phyloP scores from a whole-genome alignment of 2,329 filamentous ascomycete genomes.

The Fusarium brevicatenulatum region DNA sequence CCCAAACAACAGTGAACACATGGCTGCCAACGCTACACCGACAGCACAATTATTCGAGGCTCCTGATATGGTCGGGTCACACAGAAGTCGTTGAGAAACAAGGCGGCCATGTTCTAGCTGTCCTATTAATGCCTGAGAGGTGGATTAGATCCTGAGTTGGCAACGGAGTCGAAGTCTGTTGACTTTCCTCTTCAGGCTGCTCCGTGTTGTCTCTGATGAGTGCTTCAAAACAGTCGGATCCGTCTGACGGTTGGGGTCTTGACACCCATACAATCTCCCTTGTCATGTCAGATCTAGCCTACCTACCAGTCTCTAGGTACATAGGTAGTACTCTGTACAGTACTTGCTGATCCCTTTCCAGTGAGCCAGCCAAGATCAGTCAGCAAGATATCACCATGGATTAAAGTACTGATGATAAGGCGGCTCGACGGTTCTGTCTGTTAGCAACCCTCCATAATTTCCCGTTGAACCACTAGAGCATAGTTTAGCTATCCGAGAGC shows the following conservation, averaged over 20 bases:
- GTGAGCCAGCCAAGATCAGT: not conserved
- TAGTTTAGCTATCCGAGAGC: slow-evolving; percentile 1
- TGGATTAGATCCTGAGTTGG: slow-evolving; percentile 7
- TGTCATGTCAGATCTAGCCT: slow-evolving; percentile 3
- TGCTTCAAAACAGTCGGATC: slow-evolving; percentile 4
- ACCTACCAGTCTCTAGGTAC: too few species aligned
- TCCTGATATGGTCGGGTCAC: not conserved
- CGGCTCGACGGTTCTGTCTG: slow-evolving; percentile 2
- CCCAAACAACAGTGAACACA: slow-evolving; percentile 4
- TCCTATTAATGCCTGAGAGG: not conserved
- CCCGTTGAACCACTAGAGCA: slow-evolving; percentile 29
- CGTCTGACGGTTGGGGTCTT: not conserved
- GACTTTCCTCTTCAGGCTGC: slow-evolving; percentile 22
- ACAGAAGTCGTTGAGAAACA: not conserved
- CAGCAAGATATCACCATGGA: slow-evolving; percentile 2
- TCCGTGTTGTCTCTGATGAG: slow-evolving; percentile 4
- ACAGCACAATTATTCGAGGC: not conserved
- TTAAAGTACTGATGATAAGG: slow-evolving; percentile 32
- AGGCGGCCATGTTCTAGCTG: not conserved
- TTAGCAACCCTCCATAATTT: slow-evolving; percentile 36
- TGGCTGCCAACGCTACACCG: slow-evolving; percentile 18
- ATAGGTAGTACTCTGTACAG: too few species aligned
- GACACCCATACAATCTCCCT: not conserved
- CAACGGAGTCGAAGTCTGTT: not conserved
- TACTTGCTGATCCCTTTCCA: not conserved